A percentile compares a stretch with the other conserved stretches of the same genome.
Conservation (phyloP, 1,284 basidiomycete species). For the Ganoderma sinense region DNA sequence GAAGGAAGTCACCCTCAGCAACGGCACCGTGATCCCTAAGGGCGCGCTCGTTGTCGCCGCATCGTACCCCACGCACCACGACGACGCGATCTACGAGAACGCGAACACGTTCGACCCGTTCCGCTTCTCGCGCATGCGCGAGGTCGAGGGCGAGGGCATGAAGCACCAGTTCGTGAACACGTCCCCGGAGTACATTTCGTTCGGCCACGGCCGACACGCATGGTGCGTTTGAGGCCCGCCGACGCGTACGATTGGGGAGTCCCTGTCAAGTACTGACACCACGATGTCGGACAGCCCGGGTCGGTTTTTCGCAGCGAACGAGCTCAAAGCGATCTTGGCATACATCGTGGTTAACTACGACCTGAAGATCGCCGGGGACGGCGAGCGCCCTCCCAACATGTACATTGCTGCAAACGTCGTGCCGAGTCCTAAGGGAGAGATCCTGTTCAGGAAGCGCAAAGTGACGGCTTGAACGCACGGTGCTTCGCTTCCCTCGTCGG, state of each 20-base stretch:
- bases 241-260: not conserved
- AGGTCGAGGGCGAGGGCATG: slow-evolving; percentile 24
- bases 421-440: slow-evolving; percentile 14
- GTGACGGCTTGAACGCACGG: not conserved
- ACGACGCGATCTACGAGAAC: slow-evolving; percentile 24
- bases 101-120: slow-evolving; percentile 18
- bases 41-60: slow-evolving; percentile 32
- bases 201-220: slow-evolving; percentile 32
- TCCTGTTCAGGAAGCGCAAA: slow-evolving; percentile 23
- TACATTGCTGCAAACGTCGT: slow-evolving; percentile 10
- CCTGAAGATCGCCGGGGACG: slow-evolving; percentile 47
- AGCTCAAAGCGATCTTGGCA: slow-evolving; percentile 54
- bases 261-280: not conserved
- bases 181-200: slow-evolving; percentile 34
- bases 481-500: not conserved
- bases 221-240: not conserved
- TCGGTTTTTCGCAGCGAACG: slow-evolving; percentile 54
- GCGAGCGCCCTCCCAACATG: slow-evolving; percentile 33
- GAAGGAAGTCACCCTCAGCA: slow-evolving; percentile 47
- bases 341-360: slow-evolving; percentile 55
- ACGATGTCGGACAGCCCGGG: slow-evolving; percentile 42
- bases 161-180: slow-evolving; percentile 37
- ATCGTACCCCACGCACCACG: slow-evolving; percentile 20
- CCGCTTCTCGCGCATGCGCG: slow-evolving; percentile 25
- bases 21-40: slow-evolving; percentile 50